Conservation (phyloP, 2,329 filamentous ascomycete genomes). For the Ophiosphaerella korrae region DNA sequence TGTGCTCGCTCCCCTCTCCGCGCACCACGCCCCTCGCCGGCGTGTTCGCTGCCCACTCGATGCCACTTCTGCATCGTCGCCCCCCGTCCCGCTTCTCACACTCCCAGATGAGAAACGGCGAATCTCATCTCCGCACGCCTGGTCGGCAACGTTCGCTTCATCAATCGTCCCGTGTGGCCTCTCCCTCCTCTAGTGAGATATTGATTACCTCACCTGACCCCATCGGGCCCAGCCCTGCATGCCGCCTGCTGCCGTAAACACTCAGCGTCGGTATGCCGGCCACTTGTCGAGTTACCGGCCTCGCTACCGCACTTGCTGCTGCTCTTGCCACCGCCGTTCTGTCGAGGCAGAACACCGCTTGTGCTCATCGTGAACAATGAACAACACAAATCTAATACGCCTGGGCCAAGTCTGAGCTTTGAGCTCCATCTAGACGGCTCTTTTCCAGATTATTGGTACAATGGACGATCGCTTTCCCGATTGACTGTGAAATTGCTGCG, state of each 20-base stretch:
- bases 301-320: not conserved
- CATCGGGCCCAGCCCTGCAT: not conserved
- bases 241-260: slow-evolving; percentile 3
- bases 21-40: not conserved
- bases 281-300: not conserved
- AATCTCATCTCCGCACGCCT: slow-evolving; percentile 13
- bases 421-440: not conserved
- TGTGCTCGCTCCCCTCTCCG: not conserved
- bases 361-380: no score
- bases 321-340: no score
- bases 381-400: not conserved
- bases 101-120: not conserved
- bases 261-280: not conserved
- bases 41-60: no score
- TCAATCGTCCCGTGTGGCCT: slow-evolving; percentile 13
- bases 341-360: no score
- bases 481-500: slow-evolving; percentile 27
- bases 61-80: no score
- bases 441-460: slow-evolving; percentile 7
- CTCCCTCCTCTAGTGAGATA: slow-evolving; percentile 1
- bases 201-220: slow-evolving; percentile 3
- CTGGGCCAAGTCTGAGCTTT: not conserved
- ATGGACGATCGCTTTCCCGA: slow-evolving; percentile 19
- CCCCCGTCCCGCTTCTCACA: no score
- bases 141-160: slow-evolving; percentile 9